Evolutionary conservation across 768 basidiomycete genomes (phyloP).

Genomic region (Naganishia kalamii): DNA sequence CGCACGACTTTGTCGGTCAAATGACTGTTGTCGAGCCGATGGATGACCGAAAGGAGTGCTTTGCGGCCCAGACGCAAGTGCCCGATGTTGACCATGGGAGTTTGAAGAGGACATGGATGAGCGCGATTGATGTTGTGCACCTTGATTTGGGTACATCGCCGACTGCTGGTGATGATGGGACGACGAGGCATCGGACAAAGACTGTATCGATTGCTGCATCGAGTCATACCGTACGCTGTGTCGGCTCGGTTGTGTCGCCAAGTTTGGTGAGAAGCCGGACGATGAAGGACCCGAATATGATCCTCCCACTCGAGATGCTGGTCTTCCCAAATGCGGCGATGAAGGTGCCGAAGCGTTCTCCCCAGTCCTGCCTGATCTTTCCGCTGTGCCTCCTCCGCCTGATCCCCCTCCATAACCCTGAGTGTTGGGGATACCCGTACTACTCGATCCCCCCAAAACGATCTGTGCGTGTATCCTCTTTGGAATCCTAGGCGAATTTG

Average conservation of each 20-base stretch:
- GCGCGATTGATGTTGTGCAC: neutral
- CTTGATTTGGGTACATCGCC: neutral
- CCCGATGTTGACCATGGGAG: neutral
- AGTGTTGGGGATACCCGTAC: neutral
- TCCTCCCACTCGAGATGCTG: conserved; percentile 1
- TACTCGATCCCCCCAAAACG: neutral
- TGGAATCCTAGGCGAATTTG: conserved; percentile 8
- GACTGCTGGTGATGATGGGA: conserved; percentile 7
- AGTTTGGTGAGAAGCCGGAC: neutral
- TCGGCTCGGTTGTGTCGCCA: neutral
- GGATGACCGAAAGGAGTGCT: neutral
- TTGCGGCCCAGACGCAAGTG: neutral
- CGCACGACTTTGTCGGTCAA: neutral
- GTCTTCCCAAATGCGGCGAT: neutral
- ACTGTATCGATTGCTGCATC: neutral
- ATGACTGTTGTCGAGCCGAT: neutral
- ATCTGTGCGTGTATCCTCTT: conserved; percentile 15
- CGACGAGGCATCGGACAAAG: neutral
- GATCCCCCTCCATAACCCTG: neutral
- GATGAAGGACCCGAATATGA: neutral
- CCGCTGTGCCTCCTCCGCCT: neutral
- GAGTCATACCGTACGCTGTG: neutral
- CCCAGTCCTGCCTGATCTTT: neutral
- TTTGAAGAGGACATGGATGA: neutral
- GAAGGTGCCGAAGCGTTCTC: conserved; percentile 1